Conservation (phyloP, 768 basidiomycete species). For the Mycena capillaripes region DNA sequence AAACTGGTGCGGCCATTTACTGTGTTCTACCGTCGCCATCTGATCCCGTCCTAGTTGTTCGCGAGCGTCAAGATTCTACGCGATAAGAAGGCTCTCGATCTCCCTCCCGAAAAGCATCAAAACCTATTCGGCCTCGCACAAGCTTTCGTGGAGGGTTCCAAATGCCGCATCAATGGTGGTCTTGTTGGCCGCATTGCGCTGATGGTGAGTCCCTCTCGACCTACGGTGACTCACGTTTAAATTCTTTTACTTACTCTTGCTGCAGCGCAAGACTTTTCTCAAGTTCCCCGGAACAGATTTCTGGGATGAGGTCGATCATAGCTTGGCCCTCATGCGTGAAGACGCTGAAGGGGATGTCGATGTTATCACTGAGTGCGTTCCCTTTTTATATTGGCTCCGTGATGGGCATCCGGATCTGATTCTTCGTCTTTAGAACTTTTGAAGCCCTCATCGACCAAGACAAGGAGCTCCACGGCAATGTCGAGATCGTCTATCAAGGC, state of each 20-base stretch:
- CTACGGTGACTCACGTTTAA: no score
- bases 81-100: neutral
- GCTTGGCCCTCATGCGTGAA: neutral
- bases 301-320: neutral
- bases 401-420: neutral
- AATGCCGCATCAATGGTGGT: neutral
- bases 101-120: neutral
- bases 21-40: neutral
- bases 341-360: neutral
- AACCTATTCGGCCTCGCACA: conserved; percentile 1
- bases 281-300: neutral
- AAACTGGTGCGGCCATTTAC: neutral
- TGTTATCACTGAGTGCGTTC: neutral
- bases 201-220: conserved; percentile 10
- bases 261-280: conserved; percentile 1
- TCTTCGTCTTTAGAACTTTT: neutral
- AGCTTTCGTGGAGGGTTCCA: neutral
- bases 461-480: neutral
- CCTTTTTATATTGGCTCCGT: neutral
- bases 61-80: neutral
- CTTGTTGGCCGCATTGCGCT: conserved; percentile 22
- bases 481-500: conserved; percentile 8
- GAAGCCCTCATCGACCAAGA: neutral
- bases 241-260: neutral
- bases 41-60: neutral